Evolutionary conservation across 352 stramenopile species (phyloP), one percentile per base, ranked within the genome.

Genomic region (Phytopythium oedochilum): DNA sequence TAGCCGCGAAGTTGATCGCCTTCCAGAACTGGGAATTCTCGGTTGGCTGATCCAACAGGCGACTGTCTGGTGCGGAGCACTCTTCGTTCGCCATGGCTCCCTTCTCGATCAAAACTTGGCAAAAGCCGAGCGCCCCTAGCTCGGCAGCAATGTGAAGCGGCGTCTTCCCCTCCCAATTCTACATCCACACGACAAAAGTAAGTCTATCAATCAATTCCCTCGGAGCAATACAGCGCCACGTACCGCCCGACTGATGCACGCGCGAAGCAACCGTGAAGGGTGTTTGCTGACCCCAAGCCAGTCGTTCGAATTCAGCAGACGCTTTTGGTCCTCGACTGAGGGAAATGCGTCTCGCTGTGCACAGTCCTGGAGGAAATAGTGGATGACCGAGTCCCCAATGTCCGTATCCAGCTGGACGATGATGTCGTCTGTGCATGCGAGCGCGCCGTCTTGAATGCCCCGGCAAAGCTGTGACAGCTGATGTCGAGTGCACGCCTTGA

Each of bases 121-220:
- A 79, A 23, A 77, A 75, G 1, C 73, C 73, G 44, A 77, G 60
- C 2, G 73, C 73, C 5, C 73, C 73, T 1, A 75, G 48, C 55
- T 77, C 65, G 55, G 73, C 68, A 42, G 73, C 73, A 26, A 80
- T 54, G 50, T 84, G 73, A 23, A 84, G 47, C n/a, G 73, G 73
- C 7, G 73, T 79, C 50, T 78, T 69, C 3, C 73, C 73, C 55
- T 73, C 60, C 73, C 73, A 84, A 29, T 84, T 84, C 73, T 82
- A n/a, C n/a, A n/a, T n/a, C n/a, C n/a, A n/a, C n/a, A n/a, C n/a
- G n/a, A n/a, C n/a, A n/a, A n/a, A n/a, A n/a, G n/a, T n/a, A n/a
- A n/a, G n/a, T n/a, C n/a, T n/a, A n/a, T n/a, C n/a, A n/a, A n/a
- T n/a, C n/a, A n/a, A n/a, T n/a, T n/a, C n/a, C n/a, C n/a, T n/a